Evolutionary conservation across 2,329 filamentous ascomycete genomes (phyloP).

Genomic region (Fusarium cicatricum): DNA sequence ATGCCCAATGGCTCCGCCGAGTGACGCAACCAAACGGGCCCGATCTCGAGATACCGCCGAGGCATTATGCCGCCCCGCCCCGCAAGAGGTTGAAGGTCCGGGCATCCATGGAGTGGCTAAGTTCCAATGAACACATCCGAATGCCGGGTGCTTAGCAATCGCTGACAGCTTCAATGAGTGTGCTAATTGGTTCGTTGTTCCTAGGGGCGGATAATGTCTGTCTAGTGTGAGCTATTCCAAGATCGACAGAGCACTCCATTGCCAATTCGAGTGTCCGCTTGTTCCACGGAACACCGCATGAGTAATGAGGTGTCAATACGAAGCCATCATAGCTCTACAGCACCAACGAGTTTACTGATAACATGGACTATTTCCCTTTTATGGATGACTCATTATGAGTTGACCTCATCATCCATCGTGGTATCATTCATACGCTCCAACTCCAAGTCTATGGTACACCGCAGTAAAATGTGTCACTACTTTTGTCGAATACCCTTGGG

Average conservation of each 20-base stretch:
- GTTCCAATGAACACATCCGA: no score
- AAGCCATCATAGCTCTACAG: background rate
- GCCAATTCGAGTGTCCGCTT: no score
- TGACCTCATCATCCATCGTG: constrained; percentile 16
- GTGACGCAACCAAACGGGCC: no score
- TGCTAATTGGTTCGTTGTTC: constrained; percentile 3
- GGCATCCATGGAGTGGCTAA: background rate
- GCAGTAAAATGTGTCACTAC: constrained; percentile 44
- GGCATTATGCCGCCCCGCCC: constrained; percentile 19
- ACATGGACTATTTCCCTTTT: no score
- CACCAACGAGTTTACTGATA: no score
- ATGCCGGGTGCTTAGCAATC: constrained; percentile 19
- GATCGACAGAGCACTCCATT: no score
- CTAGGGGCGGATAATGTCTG: no score
- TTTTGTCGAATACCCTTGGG: constrained; percentile 70
- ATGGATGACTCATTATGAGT: background rate
- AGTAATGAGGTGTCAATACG: background rate
- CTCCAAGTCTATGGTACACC: constrained; percentile 2
- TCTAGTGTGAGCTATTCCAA: no score
- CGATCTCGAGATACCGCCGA: background rate
- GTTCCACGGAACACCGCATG: constrained; percentile 20
- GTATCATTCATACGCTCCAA: constrained; percentile 21
- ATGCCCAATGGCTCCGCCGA: background rate
- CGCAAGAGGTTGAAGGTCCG: background rate
- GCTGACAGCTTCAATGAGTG: background rate